Evolutionary conservation across 2,329 filamentous ascomycete genomes (phyloP).

Genomic region (Calonectria henricotiae): DNA sequence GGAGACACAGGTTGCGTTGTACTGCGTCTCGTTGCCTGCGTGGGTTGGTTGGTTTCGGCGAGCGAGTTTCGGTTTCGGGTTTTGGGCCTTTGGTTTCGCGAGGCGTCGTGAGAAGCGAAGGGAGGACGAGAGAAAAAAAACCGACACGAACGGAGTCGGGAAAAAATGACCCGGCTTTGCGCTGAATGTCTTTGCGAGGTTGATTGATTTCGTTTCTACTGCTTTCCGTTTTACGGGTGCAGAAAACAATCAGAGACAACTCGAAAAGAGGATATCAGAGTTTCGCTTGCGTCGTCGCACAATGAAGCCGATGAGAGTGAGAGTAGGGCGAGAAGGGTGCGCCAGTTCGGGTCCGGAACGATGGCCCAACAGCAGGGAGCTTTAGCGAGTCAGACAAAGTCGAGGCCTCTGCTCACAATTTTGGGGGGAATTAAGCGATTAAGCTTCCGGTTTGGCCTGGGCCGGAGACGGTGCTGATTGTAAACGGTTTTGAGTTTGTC

Average conservation of each 20-base stretch:
- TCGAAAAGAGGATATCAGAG: constrained; percentile 16
- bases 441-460: constrained; percentile 33
- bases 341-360: constrained; percentile 34
- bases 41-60: constrained; percentile 26
- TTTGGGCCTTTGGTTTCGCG: constrained; percentile 32
- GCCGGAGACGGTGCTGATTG: constrained; percentile 23
- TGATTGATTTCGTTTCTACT: constrained; percentile 7
- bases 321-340: constrained; percentile 1
- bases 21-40: constrained; percentile 21
- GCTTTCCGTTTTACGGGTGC: constrained; percentile 33
- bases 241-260: constrained; percentile 25
- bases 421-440: constrained; percentile 23
- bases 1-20: constrained; percentile 24
- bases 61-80: constrained; percentile 35
- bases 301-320: constrained; percentile 28
- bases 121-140: constrained; percentile 13
- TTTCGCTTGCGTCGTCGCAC: constrained; percentile 36
- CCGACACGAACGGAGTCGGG: not conserved
- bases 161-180: not conserved
- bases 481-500: constrained; percentile 17
- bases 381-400: constrained; percentile 39
- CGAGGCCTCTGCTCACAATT: constrained; percentile 42
- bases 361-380: constrained; percentile 17
- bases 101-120: constrained; percentile 34
- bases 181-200: constrained; percentile 9